phyloP scores from a whole-genome alignment of 768 basidiomycete genomes.

The Calocybe indica region DNA sequence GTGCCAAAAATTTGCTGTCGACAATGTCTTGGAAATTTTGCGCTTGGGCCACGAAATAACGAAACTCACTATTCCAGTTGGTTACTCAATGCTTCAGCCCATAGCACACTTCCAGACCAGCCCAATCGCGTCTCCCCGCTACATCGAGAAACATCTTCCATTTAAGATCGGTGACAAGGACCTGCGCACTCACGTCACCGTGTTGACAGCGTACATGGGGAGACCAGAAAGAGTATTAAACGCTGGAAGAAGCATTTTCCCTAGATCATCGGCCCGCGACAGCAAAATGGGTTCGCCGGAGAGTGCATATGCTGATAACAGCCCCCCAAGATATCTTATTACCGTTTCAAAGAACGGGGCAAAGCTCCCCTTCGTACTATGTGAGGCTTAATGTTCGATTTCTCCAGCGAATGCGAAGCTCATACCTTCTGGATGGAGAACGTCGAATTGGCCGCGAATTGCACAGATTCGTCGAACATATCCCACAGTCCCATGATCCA shows the following conservation, averaged over 20 bases:
- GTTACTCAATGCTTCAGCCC: conserved; percentile 43
- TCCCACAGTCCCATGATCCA: conserved; percentile 70
- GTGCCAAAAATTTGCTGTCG: conserved; percentile 68
- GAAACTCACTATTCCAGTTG: conserved; percentile 55
- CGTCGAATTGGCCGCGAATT: conserved; percentile 38
- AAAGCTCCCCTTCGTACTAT: conserved; percentile 18
- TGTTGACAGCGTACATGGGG: conserved; percentile 64
- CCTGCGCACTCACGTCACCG: conserved; percentile 36
- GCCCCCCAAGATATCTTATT: conserved; percentile 80
- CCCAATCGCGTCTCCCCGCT: conserved; percentile 33
- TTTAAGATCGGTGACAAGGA: conserved; percentile 1
- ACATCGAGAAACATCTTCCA: not conserved
- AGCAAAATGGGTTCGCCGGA: conserved; percentile 60
- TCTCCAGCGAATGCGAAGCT: not conserved
- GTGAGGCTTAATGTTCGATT: conserved; percentile 1
- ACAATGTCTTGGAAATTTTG: conserved; percentile 2
- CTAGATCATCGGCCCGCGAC: conserved; percentile 69
- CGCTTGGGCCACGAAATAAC: not conserved
- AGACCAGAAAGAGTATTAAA: conserved; percentile 69
- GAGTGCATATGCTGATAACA: conserved; percentile 74
- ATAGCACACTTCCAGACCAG: conserved; percentile 25
- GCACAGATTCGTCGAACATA: conserved; percentile 56
- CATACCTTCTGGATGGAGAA: conserved; percentile 36
- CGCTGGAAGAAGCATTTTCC: conserved; percentile 56
- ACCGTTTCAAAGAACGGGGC: conserved; percentile 73